Evolutionary conservation across 345 rosid genomes (phyloP), one percentile per base, ranked within the genome.

Genomic region (Linum tenue): DNA sequence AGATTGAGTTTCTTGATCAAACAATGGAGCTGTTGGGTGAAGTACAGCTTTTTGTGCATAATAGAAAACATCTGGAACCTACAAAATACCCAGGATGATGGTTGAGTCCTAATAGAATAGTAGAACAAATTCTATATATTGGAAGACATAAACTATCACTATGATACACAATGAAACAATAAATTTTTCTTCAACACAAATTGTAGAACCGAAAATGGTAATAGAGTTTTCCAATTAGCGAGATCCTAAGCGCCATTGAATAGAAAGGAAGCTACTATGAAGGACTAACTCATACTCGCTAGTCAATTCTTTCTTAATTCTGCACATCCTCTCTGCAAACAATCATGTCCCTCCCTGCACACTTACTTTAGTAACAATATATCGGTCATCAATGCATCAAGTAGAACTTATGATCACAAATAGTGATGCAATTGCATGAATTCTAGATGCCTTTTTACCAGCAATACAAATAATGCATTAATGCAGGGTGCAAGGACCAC

Each of bases 31-130:
- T 68, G 82, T 84, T 40, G 96, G 96, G 73, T 89, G 91, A 74
- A 89, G 89, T 14, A 89, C 94, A 42, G 96, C 94, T 65, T 79
- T 89, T 69, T 80, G 83, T 64, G 96, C 91, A 77, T 77, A 87
- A 75, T 79, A 87, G 82, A 89, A 89, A 69, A 84, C 94, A 39
- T 89, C 96, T 65, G 94, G 96, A 61, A 85, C 91, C 96, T 89
- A 75, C 61, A 75, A 76, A 59, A 22, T 44, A 43, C 15, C 37
- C 56, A 37, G 55, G 14, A 58, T 44, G 51, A 14, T 44, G 42
- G 44, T 39, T 55, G 38, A 17, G 36, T 62, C 61, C n/a, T 65
- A 3, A n/a, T 60, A 16, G n/a, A 36, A 35, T 2, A 3, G 60
- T 37, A 37, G 8, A n/a, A 9, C 37, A 40, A 40, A 41, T 48